Evolutionary conservation across 2,329 filamentous ascomycete species (phyloP), one percentile per base, ranked within the genome.

Genomic region (Grosmannia serpens): DNA sequence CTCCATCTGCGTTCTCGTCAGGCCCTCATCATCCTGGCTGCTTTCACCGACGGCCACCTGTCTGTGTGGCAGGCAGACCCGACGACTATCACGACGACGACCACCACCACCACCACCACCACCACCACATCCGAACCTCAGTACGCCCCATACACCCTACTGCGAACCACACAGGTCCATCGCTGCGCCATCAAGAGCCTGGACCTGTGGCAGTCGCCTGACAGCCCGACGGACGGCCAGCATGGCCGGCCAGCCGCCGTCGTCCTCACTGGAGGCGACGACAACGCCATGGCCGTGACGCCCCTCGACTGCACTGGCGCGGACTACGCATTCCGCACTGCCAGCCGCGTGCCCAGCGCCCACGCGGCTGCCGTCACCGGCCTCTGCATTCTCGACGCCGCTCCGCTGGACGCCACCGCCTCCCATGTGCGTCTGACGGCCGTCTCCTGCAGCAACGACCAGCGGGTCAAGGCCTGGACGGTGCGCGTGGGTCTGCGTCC

Each of bases 201-300:
- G 3, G 79, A 79, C 60, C 60, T 83, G 53, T 27, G 26, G 26
- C 27, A 11, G 17, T 11, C 15, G 1, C 2, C 9, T 2, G 44
- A 2, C 27, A 15, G 35, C 15, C 35, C 2, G n/a, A n/a, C n/a
- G n/a, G n/a, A n/a, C n/a, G n/a, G n/a, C n/a, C n/a, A n/a, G n/a
- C n/a, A n/a, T 17, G 13, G 2, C 5, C 35, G 13, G 13, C 35
- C 17, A 4, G 11, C 26, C 1, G 41, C 17, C 8, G 46, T 41
- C 11, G 41, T 95, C 22, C 70, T 89, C 5, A 91, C 89, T 0
- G 90, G 89, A 29, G 91, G 94, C 26, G 94, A 99, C 65, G 94
- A 97, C 70, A 94, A 94, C 62, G 86, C 87, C 4, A 70, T 97
- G 0, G 85, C 81, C 0, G 66, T 89, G 13, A 57, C 67, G 20